These are phyloP conservation scores for Gomphus bonarii DNA, from an alignment of 1,284 basidiomycete species.

Conservation along the genomic window DNA sequence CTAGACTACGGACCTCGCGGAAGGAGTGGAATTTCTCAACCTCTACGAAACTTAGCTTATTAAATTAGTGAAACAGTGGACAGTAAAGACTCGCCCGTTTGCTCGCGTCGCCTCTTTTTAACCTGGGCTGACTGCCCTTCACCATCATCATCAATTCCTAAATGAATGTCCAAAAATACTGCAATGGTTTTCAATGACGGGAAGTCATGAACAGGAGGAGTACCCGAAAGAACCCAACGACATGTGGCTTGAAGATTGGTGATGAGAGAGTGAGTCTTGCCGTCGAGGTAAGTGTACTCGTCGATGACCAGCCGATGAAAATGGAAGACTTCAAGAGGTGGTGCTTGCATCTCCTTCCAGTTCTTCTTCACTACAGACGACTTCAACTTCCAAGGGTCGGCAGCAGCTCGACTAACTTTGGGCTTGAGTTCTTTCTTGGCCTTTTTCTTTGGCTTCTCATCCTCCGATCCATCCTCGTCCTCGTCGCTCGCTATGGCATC, in stretches of 20 bases:
- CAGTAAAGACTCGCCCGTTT: slow-evolving; percentile 52
- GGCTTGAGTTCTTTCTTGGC: slow-evolving; percentile 32
- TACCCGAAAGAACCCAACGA: slow-evolving; percentile 94
- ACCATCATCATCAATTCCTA: slow-evolving; percentile 83
- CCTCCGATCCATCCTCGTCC: slow-evolving; percentile 27
- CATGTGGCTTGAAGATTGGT: slow-evolving; percentile 70
- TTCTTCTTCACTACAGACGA: slow-evolving; percentile 54
- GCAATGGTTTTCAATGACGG: slow-evolving; percentile 86
- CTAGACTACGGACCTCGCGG: slow-evolving; percentile 84
- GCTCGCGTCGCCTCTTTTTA: slow-evolving; percentile 74
- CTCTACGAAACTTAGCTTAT: slow-evolving; percentile 30
- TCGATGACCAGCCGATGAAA: slow-evolving; percentile 86
- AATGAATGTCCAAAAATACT: slow-evolving; percentile 74
- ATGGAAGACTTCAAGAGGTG: slow-evolving; percentile 87
- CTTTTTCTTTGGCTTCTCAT: slow-evolving; percentile 45
- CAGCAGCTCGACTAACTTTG: slow-evolving; percentile 36
- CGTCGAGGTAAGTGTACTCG: slow-evolving; percentile 90
- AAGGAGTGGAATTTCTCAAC: slow-evolving; percentile 95
- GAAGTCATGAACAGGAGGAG: slow-evolving; percentile 89
- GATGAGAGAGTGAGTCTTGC: slow-evolving; percentile 69
- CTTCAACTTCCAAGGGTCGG: slow-evolving; percentile 75
- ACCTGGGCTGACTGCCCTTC: slow-evolving; percentile 69
- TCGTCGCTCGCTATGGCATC: slow-evolving; percentile 12
- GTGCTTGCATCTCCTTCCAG: slow-evolving; percentile 71
- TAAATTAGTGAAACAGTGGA: slow-evolving; percentile 7